Base-by-base conservation (phyloP, 1,284 basidiomycete genomes). In the Ustilago shanxiensis region DNA sequence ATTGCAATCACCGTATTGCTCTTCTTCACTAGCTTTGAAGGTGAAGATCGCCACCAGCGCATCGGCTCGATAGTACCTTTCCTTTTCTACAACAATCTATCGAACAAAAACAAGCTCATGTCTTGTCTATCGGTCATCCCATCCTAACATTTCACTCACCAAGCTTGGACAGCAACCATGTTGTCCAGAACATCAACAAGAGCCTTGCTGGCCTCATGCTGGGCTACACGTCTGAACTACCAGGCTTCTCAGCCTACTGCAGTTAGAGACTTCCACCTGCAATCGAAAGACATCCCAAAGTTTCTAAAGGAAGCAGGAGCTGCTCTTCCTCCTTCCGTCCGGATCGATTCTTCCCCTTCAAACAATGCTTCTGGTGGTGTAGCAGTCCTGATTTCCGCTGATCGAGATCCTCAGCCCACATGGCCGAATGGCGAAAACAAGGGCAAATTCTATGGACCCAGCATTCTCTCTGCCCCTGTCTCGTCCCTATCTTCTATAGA, bases 331-430 rank as follows among this genome's bases (percentile, higher is more conserved):
- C 3, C 41, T 0, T 51, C 59, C 7, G 31, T 65, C 33, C 20
- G 37, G 9, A 41, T 77, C 60, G 57, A 58, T 18, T 11, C 57
- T 16, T 29, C 35, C 11, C 16, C 57, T 9, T 2, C 57, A 0
- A 9, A 60, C 4, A 24, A 20, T 2, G 5, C 22, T 3, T 10
- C 16, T 3, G 58, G 57, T 18, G 70, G 74, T 31, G 53, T 79
- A 7, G 77, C 77, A 14, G 60, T 79, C 13, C 72, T 79, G 45
- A 71, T 79, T 41, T 72, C 70, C 2, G 77, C 77, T 10, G 77
- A 79, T 39, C 72, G 77, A 2, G 68, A 66, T 35, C 62, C 72
- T 1, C 77, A 76, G 18, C 14, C 55, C 0, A 55, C 49, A 10
- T 72, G 75, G 70, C 66, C 71, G 1, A 50, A 29, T 9, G 41